Conservation (phyloP, 2,329 filamentous ascomycete genomes). For the Neofusicoccum sp. region DNA sequence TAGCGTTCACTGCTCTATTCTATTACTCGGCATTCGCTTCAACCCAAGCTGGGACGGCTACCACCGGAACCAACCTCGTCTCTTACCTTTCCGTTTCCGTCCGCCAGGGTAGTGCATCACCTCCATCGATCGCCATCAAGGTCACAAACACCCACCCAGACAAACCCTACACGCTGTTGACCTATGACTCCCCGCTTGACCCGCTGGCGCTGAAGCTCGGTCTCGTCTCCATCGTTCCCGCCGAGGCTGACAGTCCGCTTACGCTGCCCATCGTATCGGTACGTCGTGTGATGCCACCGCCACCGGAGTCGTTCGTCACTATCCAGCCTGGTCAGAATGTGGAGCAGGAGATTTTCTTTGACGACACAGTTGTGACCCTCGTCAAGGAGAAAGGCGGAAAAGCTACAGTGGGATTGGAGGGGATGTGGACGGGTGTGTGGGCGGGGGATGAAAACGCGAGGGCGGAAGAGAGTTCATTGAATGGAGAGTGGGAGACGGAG, state of each 20-base stretch:
- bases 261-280: slow-evolving; percentile 28
- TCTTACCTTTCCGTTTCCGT: slow-evolving; percentile 32
- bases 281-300: slow-evolving; percentile 37
- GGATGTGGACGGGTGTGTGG: neutral
- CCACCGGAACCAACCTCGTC: slow-evolving; percentile 29
- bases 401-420: slow-evolving; percentile 37
- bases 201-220: slow-evolving; percentile 37
- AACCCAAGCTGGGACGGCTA: slow-evolving; percentile 14
- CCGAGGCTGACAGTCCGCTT: slow-evolving; percentile 29
- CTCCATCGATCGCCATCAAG: slow-evolving; percentile 34
- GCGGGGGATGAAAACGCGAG: neutral
- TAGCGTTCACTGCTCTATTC: slow-evolving; percentile 31
- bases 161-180: slow-evolving; percentile 36
- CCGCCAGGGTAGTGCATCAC: slow-evolving; percentile 29
- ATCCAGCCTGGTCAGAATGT: slow-evolving; percentile 33
- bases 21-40: neutral
- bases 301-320: slow-evolving; percentile 34
- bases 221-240: slow-evolving; percentile 35
- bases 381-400: slow-evolving; percentile 35
- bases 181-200: slow-evolving; percentile 43
- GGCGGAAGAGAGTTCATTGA: neutral
- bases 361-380: slow-evolving; percentile 38
- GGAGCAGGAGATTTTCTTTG: slow-evolving; percentile 34
- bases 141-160: slow-evolving; percentile 36
- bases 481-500: neutral